Conservation (phyloP, 495 filamentous ascomycete species). For the Jackrogersella multiformis region DNA sequence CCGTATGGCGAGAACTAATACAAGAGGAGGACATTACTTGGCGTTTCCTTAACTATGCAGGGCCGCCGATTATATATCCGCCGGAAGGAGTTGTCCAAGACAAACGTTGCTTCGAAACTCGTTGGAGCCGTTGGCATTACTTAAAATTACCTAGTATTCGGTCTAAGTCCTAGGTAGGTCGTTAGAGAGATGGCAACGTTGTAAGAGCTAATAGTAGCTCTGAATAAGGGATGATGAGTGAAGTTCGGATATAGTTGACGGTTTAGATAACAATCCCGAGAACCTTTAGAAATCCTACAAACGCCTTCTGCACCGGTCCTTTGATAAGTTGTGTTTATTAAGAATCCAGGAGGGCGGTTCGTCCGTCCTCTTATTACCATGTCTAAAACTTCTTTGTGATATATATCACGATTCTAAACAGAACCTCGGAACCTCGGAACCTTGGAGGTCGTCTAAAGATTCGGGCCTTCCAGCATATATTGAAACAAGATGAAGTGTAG, state of each 20-base stretch:
- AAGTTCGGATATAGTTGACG: constrained; percentile 7
- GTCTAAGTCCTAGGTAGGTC: too few species aligned
- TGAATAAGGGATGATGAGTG: neutral
- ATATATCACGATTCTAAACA: neutral
- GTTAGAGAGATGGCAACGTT: constrained; percentile 18
- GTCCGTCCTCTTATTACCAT: neutral
- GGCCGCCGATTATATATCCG: constrained; percentile 1
- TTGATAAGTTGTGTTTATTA: neutral
- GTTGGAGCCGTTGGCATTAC: constrained; percentile 3
- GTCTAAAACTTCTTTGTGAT: constrained; percentile 5
- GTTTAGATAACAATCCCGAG: constrained; percentile 7
- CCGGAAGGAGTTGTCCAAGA: neutral
- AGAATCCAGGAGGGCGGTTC: neutral
- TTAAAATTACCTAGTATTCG: constrained; percentile 1
- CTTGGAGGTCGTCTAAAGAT: neutral
- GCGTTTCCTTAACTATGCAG: neutral
- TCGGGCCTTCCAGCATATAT: constrained; percentile 21
- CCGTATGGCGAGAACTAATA: neutral
- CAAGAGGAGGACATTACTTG: constrained; percentile 5
- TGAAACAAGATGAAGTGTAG: neutral
- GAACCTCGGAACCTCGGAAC: neutral
- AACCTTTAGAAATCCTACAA: neutral
- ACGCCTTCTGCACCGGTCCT: neutral
- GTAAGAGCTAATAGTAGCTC: constrained; percentile 18
- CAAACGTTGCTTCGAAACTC: constrained; percentile 10